These are phyloP conservation scores for Lentinula novae-zelandiae DNA, from an alignment of 1,284 basidiomycete species.

Conservation along the genomic window DNA sequence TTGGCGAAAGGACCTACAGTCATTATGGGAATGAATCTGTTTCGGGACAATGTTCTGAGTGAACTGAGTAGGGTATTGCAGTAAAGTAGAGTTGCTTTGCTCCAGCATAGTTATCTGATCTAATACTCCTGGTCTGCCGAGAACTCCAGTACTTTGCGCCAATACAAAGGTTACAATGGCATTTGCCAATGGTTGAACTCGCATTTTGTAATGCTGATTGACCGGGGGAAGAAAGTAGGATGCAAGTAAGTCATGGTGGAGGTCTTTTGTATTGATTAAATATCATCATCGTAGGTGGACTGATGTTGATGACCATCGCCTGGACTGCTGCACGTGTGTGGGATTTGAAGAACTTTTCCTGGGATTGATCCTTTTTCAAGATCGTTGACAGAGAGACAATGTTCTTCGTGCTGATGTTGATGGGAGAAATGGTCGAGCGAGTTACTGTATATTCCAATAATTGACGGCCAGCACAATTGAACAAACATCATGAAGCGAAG, in stretches of 20 bases:
- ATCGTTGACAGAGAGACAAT: too few species aligned
- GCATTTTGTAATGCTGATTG: neutral
- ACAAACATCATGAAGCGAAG: too few species aligned
- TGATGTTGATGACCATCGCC: neutral
- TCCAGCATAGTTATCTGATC: slow-evolving; percentile 38
- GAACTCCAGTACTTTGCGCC: neutral
- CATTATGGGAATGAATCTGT: slow-evolving; percentile 52
- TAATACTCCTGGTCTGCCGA: slow-evolving; percentile 27
- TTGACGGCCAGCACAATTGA: too few species aligned
- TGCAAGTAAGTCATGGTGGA: too few species aligned
- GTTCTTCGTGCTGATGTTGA: too few species aligned
- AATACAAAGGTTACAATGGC: neutral
- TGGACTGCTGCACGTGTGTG: neutral
- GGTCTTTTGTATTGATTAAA: too few species aligned
- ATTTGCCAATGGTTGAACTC: neutral
- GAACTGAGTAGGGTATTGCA: slow-evolving; percentile 47
- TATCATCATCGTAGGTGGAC: neutral
- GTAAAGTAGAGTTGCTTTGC: slow-evolving; percentile 35
- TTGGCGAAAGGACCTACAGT: slow-evolving; percentile 32
- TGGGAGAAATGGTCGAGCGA: too few species aligned
- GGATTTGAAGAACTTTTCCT: neutral
- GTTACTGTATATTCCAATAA: too few species aligned
- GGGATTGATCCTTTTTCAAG: too few species aligned
- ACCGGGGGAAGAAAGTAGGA: too few species aligned
- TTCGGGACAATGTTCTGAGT: slow-evolving; percentile 50